Base-by-base conservation (phyloP, 345 rosid genomes). In the Trapa bicornis region DNA sequence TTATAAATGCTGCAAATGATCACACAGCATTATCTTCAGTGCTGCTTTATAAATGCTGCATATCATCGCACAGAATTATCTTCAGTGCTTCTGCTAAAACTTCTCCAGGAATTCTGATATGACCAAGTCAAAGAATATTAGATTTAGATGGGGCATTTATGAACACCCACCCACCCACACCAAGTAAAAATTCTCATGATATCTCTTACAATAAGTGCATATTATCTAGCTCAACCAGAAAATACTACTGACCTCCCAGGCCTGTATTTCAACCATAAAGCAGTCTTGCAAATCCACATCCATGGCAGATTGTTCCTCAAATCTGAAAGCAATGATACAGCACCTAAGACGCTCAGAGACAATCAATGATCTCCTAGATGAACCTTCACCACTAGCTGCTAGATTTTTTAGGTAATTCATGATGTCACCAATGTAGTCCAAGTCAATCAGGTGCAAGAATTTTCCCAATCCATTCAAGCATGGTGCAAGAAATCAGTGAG, bases 271-370 rank as follows among this genome's bases (percentile, higher is more conserved):
- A 91, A 86, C 52, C 71, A 89, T 77, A 74, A 87, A 91, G 75
- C 89, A 89, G 43, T 86, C 96, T 74, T 95, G 97, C 74, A 95
- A 78, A 80, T 95, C 99, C 45, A 91, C 96, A 76, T 91, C 90
- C 78, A 89, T 75, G 72, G 96, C 99, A 94, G 91, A 78, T 94
- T 94, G 79, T 74, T 89, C 84, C 84, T 91, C 96, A 73, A 91
- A 95, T 84, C 81, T 91, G 79, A 91, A 94, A 67, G 96, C 99
- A 73, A 89, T 85, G 73, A 91, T 84, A 81, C 99, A 94, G 81
- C 97, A 94, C 43, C 79, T 77, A 37, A 94, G 86, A 68, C 93
- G 84, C 72, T 93, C 96, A 15, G 96, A 80, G 4, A 90, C 86
- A 62, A 81, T 84, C 81, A 67, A 60, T 5, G 72, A 69, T 74